Conservation (phyloP, 306 rosid species). For the Albizia julibrissin region DNA sequence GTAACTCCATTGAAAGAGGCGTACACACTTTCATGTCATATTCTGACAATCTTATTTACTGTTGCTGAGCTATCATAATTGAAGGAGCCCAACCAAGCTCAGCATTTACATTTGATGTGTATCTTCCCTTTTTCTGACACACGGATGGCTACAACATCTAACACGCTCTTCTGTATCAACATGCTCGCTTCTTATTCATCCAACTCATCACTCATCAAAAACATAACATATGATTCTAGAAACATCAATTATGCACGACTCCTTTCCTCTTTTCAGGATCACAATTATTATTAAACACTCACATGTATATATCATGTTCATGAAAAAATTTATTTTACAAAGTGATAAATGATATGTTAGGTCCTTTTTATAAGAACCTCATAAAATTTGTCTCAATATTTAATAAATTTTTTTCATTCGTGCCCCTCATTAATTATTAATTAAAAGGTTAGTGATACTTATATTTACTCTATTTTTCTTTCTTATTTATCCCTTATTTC, state of each 20-base stretch:
- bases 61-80: not conserved
- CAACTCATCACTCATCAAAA: not conserved
- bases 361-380: too few relatives aligned
- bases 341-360: not conserved
- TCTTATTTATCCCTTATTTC: too few relatives aligned
- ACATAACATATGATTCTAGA: not conserved
- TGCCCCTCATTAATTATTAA: too few relatives aligned
- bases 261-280: not conserved
- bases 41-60: slow-evolving; percentile 5
- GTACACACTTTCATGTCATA: not conserved
- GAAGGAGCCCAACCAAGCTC: not conserved
- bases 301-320: not conserved
- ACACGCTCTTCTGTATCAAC: not conserved
- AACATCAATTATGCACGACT: not conserved
- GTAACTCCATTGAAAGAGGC: slow-evolving; percentile 1
- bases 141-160: not conserved
- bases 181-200: not conserved
- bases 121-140: not conserved
- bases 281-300: not conserved
- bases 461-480: too few relatives aligned
- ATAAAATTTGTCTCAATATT: too few relatives aligned
- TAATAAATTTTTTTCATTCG: too few relatives aligned
- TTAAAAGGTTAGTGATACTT: too few relatives aligned
- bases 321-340: not conserved
- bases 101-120: not conserved